These are phyloP conservation scores for Bodo saltans DNA, from an alignment of 78 protist species.

Conservation along the genomic window DNA sequence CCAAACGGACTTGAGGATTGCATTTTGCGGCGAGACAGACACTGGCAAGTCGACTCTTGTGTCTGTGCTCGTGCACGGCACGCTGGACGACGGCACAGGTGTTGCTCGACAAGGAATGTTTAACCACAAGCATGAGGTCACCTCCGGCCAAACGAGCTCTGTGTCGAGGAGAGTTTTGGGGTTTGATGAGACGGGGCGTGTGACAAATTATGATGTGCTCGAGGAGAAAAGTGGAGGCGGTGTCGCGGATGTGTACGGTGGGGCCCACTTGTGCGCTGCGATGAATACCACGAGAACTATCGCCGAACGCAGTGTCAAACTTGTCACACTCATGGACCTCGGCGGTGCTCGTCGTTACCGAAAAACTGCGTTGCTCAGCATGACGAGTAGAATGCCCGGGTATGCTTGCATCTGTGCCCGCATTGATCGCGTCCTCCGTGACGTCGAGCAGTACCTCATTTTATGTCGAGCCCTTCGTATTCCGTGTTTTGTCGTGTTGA, in stretches of 20 bases:
- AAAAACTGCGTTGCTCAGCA: conserved; percentile 79
- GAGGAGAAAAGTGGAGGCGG: background rate
- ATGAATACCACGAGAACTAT: background rate
- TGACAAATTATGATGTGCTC: conserved; percentile 38
- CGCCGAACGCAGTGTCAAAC: background rate
- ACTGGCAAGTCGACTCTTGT: conserved; percentile 53
- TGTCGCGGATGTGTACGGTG: background rate
- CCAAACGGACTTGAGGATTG: conserved; percentile 57
- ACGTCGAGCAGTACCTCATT: background rate
- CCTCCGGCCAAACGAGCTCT: conserved; percentile 75
- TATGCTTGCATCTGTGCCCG: conserved; percentile 64
- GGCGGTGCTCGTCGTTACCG: conserved; percentile 83
- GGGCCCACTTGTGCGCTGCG: too few relatives aligned
- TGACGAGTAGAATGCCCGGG: conserved; percentile 77
- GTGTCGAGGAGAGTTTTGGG: conserved; percentile 73
- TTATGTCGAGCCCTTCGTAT: background rate
- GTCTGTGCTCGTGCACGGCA: conserved; percentile 73
- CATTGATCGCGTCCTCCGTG: conserved; percentile 27
- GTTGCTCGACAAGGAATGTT: conserved; percentile 68
- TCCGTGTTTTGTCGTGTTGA: background rate
- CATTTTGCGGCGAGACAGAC: conserved; percentile 73
- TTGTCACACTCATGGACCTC: conserved; percentile 53
- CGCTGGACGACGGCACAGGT: conserved; percentile 87
- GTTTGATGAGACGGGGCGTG: conserved; percentile 60
- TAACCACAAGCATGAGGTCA: conserved; percentile 82